A percentile compares a stretch with the other conserved stretches of the same genome.
phyloP scores from a whole-genome alignment of 2,329 filamentous ascomycete species.

The Stemphylium beticola region DNA sequence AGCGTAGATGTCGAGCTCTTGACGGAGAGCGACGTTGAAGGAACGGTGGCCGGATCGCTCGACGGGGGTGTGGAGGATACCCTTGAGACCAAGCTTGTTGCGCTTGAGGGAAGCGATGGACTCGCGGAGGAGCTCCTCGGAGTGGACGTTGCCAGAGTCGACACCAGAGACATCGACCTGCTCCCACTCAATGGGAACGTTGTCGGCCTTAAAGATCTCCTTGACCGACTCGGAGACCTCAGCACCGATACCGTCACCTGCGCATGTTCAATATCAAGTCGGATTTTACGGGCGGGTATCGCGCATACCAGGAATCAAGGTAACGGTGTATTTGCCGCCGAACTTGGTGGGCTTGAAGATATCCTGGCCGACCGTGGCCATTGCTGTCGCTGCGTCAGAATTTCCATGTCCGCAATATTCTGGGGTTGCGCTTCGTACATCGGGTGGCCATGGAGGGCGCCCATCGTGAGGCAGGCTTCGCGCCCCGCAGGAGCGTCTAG shows the following conservation, averaged over 20 bases:
- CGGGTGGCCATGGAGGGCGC: constrained; percentile 60
- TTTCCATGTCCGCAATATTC: background rate
- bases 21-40: constrained; percentile 98
- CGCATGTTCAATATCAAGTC: constrained; percentile 29
- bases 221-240: constrained; percentile 98
- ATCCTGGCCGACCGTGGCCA: constrained; percentile 80
- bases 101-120: constrained; percentile 93
- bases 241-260: constrained; percentile 92
- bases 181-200: constrained; percentile 98
- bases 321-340: constrained; percentile 99
- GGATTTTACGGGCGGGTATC: constrained; percentile 21
- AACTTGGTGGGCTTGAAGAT: constrained; percentile 99
- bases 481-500: constrained; percentile 64
- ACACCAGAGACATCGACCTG: constrained; percentile 95
- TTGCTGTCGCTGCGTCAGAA: constrained; percentile 34
- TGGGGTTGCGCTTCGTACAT: constrained; percentile 53
- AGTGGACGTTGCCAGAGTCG: constrained; percentile 81
- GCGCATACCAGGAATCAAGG: constrained; percentile 84
- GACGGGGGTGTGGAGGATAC: constrained; percentile 97
- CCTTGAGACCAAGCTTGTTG: constrained; percentile 99
- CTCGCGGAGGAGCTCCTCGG: constrained; percentile 94
- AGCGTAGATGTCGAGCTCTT: constrained; percentile 99
- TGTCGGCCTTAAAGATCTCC: constrained; percentile 99
- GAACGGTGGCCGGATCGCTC: constrained; percentile 96
- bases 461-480: constrained; percentile 55